Percentiles rank a stretch among this genome's conserved stretches.
Evolutionary conservation across 768 basidiomycete genomes (phyloP).

Genomic region (Amyloporia xantha): DNA sequence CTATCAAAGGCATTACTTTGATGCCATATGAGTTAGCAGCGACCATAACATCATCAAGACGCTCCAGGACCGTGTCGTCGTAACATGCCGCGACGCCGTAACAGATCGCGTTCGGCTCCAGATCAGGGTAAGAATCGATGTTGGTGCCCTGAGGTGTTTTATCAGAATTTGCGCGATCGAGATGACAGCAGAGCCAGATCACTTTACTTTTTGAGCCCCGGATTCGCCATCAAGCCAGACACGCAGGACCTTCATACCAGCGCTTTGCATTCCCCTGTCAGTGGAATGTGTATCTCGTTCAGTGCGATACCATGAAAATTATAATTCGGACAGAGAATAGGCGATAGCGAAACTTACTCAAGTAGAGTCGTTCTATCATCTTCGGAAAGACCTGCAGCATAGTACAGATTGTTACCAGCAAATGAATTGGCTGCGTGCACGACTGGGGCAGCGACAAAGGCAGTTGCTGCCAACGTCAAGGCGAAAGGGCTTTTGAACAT

Average conservation of each 20-base stretch:
- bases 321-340: not conserved
- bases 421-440: constrained; percentile 13
- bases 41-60: constrained; percentile 34
- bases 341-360: constrained; percentile 5
- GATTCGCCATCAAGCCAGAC: constrained; percentile 21
- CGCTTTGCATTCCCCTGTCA: constrained; percentile 17
- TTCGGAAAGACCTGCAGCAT: constrained; percentile 18
- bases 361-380: constrained; percentile 14
- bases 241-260: constrained; percentile 20
- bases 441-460: not conserved
- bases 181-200: too few species aligned
- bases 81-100: constrained; percentile 23
- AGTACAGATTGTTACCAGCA: constrained; percentile 21
- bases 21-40: constrained; percentile 29
- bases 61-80: constrained; percentile 29
- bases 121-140: constrained; percentile 24
- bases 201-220: constrained; percentile 12
- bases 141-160: constrained; percentile 18
- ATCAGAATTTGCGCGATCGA: not conserved
- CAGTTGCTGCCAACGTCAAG: too few species aligned
- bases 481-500: too few species aligned
- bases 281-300: not conserved
- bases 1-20: constrained; percentile 13
- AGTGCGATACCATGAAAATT: not conserved
- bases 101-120: constrained; percentile 29